Conservation (phyloP, 2,329 filamentous ascomycete species). For the Fusarium sp. region DNA sequence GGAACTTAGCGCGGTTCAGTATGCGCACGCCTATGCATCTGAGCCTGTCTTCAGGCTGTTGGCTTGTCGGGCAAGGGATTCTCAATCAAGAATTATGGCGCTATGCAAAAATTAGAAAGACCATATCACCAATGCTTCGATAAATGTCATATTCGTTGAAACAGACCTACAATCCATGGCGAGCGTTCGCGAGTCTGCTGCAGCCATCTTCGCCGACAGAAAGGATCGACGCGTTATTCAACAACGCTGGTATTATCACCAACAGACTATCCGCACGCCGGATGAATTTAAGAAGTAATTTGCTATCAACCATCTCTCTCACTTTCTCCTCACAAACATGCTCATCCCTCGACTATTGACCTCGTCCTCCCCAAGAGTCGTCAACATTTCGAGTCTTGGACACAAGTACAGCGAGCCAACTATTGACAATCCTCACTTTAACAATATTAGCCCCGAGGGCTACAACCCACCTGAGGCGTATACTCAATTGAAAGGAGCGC, state of each 20-base stretch:
- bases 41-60: too few relatives aligned
- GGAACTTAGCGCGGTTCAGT: too few relatives aligned
- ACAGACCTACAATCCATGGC: neutral
- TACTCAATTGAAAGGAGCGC: neutral
- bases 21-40: too few relatives aligned
- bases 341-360: neutral
- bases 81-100: too few relatives aligned
- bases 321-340: neutral
- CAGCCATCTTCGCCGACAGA: neutral
- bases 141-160: neutral
- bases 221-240: neutral
- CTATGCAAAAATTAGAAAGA: too few relatives aligned
- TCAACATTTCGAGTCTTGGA: neutral
- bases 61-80: too few relatives aligned
- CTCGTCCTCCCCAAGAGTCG: neutral
- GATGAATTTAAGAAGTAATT: neutral
- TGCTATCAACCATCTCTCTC: neutral
- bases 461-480: neutral
- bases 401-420: neutral
- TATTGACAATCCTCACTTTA: neutral
- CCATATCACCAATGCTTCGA: too few relatives aligned
- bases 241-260: neutral
- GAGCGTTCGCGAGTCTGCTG: neutral
- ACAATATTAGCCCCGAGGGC: rapidly evolving
- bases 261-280: neutral